Base-by-base conservation (phyloP, 495 filamentous ascomycete species). In the Penicillium cosmopolitanum region DNA sequence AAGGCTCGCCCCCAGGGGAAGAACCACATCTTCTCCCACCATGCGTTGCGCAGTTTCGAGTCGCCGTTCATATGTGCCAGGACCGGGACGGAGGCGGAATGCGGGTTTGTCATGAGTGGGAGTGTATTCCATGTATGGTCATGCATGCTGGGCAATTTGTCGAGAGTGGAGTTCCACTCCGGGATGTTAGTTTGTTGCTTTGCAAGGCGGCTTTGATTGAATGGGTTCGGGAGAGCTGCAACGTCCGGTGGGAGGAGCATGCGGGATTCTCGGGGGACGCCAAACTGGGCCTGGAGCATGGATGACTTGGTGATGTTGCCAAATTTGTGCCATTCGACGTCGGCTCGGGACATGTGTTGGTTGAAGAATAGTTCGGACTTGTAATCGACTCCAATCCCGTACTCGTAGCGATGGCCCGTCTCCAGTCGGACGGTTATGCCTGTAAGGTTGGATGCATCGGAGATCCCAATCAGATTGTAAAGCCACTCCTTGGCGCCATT, bases 11-110 rank as follows among this genome's bases (percentile, higher is more conserved):
- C 73, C 69, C 82, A 81, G 2, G 75, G 76, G 38, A 82, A 77
- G 58, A 76, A 86, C 84, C 85, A 88, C 78, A 85, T 82, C 8
- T 75, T 75, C 10, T 68, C 62, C 85, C 85, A 88, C 76, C 76
- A 81, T 3, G 50, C 46, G 33, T 81, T 69, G 16, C 77, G 73
- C 6, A 76, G 60, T 13, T 65, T 63, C 18, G 72, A 66, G 34
- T 80, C 74, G 31, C 76, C 77, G 56, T 85, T 80, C 50, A 84
- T 64, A 60, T 86, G 82, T 1, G 84, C 57, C 6, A 83, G 58
- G 3, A 77, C 74, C 0, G 84, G 84, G 18, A 86, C 73, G 42
- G 74, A 64, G 25, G 73, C 73, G 10, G 80, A 74, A 48, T 78
- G 74, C 23, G 81, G 63, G 57, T 87, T 87, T n/a, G 83, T 85